phyloP scores from a whole-genome alignment of 768 basidiomycete species.

The Austroboletus eburneus region DNA sequence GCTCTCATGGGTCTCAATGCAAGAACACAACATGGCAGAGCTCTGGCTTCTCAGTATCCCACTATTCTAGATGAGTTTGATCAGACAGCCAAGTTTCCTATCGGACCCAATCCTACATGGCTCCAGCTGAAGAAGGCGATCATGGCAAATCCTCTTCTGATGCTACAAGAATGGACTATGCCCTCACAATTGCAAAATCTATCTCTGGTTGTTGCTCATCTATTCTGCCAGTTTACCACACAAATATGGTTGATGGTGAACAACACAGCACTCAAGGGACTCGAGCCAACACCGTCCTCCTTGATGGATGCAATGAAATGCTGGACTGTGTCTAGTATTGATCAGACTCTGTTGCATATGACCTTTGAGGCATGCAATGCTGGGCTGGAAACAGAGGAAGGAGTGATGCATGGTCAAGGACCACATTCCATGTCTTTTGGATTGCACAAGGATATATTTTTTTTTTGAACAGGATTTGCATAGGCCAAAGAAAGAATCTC shows the following conservation, averaged over 20 bases:
- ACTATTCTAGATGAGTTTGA: background rate
- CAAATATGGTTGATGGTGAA: constrained; percentile 2
- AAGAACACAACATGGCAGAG: background rate
- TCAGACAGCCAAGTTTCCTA: background rate
- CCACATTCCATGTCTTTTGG: constrained; percentile 1
- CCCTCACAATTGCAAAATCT: background rate
- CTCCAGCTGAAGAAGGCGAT: background rate
- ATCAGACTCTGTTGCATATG: background rate
- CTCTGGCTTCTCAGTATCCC: background rate
- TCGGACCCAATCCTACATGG: constrained; percentile 5
- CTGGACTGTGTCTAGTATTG: constrained; percentile 3
- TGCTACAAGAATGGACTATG: constrained; percentile 2
- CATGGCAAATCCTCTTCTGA: background rate
- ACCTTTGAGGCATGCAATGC: constrained; percentile 4
- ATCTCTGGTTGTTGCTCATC: background rate
- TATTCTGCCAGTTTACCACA: background rate
- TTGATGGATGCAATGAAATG: constrained; percentile 9
- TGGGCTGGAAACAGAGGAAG: background rate
- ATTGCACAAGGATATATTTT: background rate
- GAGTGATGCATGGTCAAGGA: background rate
- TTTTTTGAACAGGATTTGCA: background rate
- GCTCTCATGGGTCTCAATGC: background rate
- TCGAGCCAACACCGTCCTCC: background rate
- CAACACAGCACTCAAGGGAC: background rate
- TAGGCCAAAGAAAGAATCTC: background rate